Base-by-base conservation (phyloP, 2,329 filamentous ascomycete genomes). In the Pseudocercospora musae region DNA sequence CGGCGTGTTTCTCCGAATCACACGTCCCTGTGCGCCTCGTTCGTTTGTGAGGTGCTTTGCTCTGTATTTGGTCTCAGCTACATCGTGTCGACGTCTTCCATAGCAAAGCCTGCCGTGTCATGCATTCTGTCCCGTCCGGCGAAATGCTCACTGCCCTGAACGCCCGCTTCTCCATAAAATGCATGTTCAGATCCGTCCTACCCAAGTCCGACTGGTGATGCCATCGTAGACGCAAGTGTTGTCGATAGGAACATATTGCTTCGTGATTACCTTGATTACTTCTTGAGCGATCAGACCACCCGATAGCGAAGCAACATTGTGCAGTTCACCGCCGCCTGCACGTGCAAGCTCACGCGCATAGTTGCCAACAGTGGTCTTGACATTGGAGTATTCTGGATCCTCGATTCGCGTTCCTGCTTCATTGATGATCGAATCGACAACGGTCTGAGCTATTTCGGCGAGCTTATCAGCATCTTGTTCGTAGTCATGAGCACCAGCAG, bases 221-320 rank as follows among this genome's bases (percentile, higher is more conserved):
- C 86, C 86, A 70, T 88, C 85, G 67, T 87, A 88, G 23, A 88
- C 73, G 69, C 85, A 87, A 0, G 83, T 85, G 63, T 87, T 87
- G 72, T 88, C 84, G 8, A 88, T 78, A 1, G 86, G 86, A 10
- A 87, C 79, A 71, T 88, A 89, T 75, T 89, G 86, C 70, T 83
- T 81, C n/a, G 86, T 89, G 49, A 94, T 85, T 76, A 87, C 84
- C 75, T 99, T 99, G 79, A 99, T 96, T 66, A 94, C 86, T 79
- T 99, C 95, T 77, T 99, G 96, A n/a, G 94, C 92, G 53, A 96
- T 89, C 80, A 99, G 89, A 2, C 95, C 96, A 29, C 95, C 96
- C 0, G 88, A 89, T 60, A 96, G 79, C 25, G 93, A 89, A 31
- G 93, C 90, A 60, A 96, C 90, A 74, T 97, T 98, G 79, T 99